Conservation (phyloP, 2,329 filamentous ascomycete genomes). For the Metarhizium album region DNA sequence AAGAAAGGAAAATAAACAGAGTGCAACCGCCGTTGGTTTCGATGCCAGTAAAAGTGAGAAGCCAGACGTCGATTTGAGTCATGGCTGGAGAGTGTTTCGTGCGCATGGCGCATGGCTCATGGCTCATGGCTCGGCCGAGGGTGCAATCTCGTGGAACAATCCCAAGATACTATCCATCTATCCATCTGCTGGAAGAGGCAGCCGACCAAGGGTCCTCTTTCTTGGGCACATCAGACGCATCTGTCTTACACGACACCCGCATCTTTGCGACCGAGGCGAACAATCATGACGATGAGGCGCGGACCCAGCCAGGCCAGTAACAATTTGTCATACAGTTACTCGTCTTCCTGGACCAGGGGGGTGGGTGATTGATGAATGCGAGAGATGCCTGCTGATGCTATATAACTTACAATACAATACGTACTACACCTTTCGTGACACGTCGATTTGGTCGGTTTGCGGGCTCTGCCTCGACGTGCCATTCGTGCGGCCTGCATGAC, state of each 20-base stretch:
- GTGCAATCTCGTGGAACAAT: background rate
- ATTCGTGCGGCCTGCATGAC: background rate
- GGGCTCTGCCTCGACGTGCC: background rate
- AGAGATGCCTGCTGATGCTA: background rate
- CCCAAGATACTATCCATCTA: too few species aligned
- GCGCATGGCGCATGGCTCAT: too few species aligned
- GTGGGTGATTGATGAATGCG: background rate
- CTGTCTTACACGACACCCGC: background rate
- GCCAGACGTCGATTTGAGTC: background rate
- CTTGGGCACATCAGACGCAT: background rate
- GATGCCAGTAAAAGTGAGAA: background rate
- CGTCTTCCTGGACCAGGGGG: too few species aligned
- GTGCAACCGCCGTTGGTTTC: background rate
- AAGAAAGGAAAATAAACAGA: background rate
- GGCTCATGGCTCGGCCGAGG: too few species aligned
- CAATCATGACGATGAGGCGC: background rate
- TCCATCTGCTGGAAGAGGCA: background rate
- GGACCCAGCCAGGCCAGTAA: background rate
- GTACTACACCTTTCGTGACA: background rate
- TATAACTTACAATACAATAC: too few species aligned
- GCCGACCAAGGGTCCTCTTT: background rate
- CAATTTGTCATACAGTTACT: background rate
- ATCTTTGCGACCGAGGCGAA: background rate
- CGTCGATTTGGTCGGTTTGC: background rate
- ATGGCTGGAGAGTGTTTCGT: background rate